Percentiles rank a stretch among this genome's conserved stretches.
phyloP scores from a whole-genome alignment of 2,329 filamentous ascomycete genomes.

The Penicillium crustosum region DNA sequence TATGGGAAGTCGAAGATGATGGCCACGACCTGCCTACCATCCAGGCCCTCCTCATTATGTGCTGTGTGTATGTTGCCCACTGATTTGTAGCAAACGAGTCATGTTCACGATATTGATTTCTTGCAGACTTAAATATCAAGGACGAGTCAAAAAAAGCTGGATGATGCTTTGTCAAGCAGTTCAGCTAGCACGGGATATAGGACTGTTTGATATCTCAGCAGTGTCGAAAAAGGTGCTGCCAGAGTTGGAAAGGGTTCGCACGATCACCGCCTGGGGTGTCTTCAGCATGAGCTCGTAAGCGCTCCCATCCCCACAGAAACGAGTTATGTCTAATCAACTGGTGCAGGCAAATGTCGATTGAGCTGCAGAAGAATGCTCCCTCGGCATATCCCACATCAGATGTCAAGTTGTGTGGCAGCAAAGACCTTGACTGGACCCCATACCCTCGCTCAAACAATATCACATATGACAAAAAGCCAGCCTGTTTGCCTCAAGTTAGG shows the following conservation, averaged over 20 bases:
- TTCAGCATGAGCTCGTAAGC: constrained; percentile 34
- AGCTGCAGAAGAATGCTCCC: constrained; percentile 22
- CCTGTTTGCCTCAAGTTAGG: constrained; percentile 29
- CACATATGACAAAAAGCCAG: constrained; percentile 27
- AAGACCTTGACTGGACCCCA: constrained; percentile 31
- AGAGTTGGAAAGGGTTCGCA: constrained; percentile 23
- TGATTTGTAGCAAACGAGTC: neutral
- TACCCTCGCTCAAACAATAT: constrained; percentile 35
- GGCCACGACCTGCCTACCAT: constrained; percentile 35
- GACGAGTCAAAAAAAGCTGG: constrained; percentile 30
- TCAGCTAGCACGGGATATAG: constrained; percentile 34
- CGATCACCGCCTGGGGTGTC: constrained; percentile 34
- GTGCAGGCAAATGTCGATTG: constrained; percentile 32
- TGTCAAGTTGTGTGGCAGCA: constrained; percentile 15
- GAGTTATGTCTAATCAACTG: constrained; percentile 10
- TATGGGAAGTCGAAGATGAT: constrained; percentile 40
- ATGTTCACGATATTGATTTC: constrained; percentile 18
- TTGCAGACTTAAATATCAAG: constrained; percentile 30
- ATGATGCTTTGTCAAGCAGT: constrained; percentile 34
- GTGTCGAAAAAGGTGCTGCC: constrained; percentile 14
- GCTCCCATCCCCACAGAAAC: neutral
- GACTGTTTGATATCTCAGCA: constrained; percentile 25
- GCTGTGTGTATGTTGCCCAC: constrained; percentile 30
- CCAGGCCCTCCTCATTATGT: constrained; percentile 39
- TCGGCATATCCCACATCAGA: constrained; percentile 20